These are phyloP conservation scores for Mycocentrospora acerina DNA, from an alignment of 2,329 filamentous ascomycete genomes.

Conservation along the genomic window DNA sequence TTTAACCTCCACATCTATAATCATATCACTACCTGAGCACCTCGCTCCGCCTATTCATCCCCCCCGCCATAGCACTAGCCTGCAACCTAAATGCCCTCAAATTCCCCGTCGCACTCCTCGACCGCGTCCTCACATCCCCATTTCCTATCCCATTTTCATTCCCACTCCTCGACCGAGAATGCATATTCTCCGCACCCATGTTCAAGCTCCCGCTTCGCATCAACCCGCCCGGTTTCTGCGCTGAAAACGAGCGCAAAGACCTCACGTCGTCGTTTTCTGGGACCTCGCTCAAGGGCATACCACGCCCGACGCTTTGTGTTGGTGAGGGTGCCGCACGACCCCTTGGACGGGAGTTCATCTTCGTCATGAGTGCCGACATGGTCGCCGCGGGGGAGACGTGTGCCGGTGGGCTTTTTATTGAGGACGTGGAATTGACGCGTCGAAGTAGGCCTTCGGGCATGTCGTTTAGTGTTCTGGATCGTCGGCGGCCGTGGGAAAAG, in stretches of 20 bases:
- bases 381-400: constrained; percentile 14
- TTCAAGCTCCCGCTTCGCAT: background rate
- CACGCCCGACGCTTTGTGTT: constrained; percentile 14
- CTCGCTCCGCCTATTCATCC: constrained; percentile 16
- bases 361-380: constrained; percentile 19
- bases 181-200: constrained; percentile 1
- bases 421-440: constrained; percentile 7
- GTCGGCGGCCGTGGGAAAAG: background rate
- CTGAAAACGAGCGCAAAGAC: constrained; percentile 9
- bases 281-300: too few species aligned
- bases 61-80: constrained; percentile 21
- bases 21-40: too few species aligned
- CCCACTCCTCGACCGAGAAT: too few species aligned
- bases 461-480: constrained; percentile 2
- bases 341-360: constrained; percentile 17
- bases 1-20: too few species aligned
- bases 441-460: background rate
- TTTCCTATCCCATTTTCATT: background rate
- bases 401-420: constrained; percentile 2
- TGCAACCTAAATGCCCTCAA: constrained; percentile 21
- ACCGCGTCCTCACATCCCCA: background rate
- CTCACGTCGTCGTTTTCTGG: too few species aligned
- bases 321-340: constrained; percentile 5
- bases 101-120: constrained; percentile 12
- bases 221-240: background rate